Conservation (phyloP, 2,329 filamentous ascomycete genomes). For the Aspergillus pseudoterreus region DNA sequence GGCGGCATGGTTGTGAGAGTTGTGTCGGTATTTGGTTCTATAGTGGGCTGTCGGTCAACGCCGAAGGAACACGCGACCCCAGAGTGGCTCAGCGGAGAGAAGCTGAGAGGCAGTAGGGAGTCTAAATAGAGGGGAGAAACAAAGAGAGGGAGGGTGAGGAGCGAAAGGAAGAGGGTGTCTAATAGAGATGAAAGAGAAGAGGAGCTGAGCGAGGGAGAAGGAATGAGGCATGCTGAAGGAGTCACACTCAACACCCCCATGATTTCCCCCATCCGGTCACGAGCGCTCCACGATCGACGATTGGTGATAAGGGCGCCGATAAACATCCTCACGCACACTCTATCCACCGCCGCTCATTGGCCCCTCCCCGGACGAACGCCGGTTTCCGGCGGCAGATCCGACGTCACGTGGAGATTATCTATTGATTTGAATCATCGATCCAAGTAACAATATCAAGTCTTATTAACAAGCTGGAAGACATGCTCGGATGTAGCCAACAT, state of each 20-base stretch:
- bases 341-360: neutral
- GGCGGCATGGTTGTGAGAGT: conserved; percentile 24
- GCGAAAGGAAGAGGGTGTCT: neutral
- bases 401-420: neutral
- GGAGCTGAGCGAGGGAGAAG: neutral
- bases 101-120: neutral
- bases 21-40: neutral
- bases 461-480: neutral
- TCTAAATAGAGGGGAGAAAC: neutral
- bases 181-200: neutral
- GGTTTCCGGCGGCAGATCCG: neutral
- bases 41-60: neutral
- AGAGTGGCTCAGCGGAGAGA: neutral
- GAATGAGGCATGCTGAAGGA: neutral
- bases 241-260: neutral
- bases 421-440: neutral
- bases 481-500: conserved; percentile 7
- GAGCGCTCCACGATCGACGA: neutral
- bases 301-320: neutral
- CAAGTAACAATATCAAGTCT: neutral
- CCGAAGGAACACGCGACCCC: neutral
- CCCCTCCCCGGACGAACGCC: neutral
- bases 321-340: neutral
- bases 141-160: neutral
- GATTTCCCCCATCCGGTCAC: neutral